Base-by-base conservation (phyloP, 2,329 filamentous ascomycete species). In the Boeremia exigua region DNA sequence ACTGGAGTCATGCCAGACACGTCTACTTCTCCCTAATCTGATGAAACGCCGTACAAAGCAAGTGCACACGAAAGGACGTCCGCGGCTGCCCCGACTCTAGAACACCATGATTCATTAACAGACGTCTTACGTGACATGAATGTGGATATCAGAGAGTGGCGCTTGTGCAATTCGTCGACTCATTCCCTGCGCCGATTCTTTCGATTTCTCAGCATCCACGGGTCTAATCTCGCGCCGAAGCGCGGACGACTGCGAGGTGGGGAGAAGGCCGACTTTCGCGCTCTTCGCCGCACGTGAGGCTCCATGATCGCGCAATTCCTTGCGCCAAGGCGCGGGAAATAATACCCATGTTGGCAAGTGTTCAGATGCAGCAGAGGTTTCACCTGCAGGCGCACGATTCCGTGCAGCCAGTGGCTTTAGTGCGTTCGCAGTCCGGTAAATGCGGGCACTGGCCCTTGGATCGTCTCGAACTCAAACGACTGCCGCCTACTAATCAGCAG, bases 361-460 rank as follows among this genome's bases (percentile, higher is more conserved):
- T 39, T 56, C 48, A 48, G 53, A 51, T 27, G 47, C 53, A 56
- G 47, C 48, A 61, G 56, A 54, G 38, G 60, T 63, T 62, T 65
- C 60, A 61, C 54, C 55, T 66, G 65, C 65, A 67, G 60, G 54
- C 48, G 59, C 58, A 56, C 47, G 53, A 59, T 56, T 58, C 54
- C 58, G 50, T 62, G 61, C 62, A 64, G 57, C 19, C 14, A 50
- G 37, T 47, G 36, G 36, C 36, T 43, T 33, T 54, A 47, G 50
- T 30, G 44, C 36, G 43, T 42, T 43, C 34, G 37, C 40, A 9
- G 30, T 23, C 43, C 37, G 50, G 50, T 48, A 43, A 48, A 29
- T 43, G 43, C 37, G 50, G 50, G 28, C 42, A 38, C 28, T 45
- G 48, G 37, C 19, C 15, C 23, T 23, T 52, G 49, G 49, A 30